Base-by-base conservation (phyloP, 305 asterid genomes). In the Solanum hybrid region DNA sequence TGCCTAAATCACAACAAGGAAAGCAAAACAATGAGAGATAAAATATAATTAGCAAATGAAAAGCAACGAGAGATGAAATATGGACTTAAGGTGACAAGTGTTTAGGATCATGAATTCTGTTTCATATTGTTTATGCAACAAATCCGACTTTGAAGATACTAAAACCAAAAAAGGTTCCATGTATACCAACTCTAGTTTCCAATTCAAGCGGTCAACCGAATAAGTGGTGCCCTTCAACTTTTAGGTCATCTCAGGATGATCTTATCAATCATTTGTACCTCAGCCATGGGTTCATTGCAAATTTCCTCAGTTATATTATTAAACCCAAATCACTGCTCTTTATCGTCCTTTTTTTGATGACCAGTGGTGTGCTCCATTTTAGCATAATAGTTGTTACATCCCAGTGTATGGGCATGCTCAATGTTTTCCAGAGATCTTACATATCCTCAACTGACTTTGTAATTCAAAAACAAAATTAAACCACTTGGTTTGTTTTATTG, bases 1-100 rank as follows among this genome's bases (percentile, higher is more conserved):
- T 97, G 99, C 96, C 99, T 97, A 89, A 57, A 86, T 57, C 45
- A 37, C 31, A 88, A 80, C 20, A 88, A 31, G 79, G 75, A 82
- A 61, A 22, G 34, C 61, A 36, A 73, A 72, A 57, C 80, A 51
- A 36, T n/a, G 36, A 65, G 79, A 78, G 37, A 79, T 7, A 31
- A 38, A 29, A 51, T 89, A 89, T 65, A 81, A 32, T 89, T 78
- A 79, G 57, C 86, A 41, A 45, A 84, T 51, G 90, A 70, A 89
- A 89, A 89, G 37, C 65, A 29, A 78, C 1, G 27, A 78, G 26
- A 79, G 34, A 57, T 31, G 68, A 77, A 33, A 39, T 51, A 38
- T 12, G 84, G 32, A 88, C 89, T 32, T 12, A n/a, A 77, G 90
- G 86, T 82, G 72, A 41, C 38, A 41, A 32, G 37, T 41, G 38